Evolutionary conservation across 2,329 filamentous ascomycete species (phyloP), one percentile per base, ranked within the genome.

Genomic region (Cordyceps fumosorosea): DNA sequence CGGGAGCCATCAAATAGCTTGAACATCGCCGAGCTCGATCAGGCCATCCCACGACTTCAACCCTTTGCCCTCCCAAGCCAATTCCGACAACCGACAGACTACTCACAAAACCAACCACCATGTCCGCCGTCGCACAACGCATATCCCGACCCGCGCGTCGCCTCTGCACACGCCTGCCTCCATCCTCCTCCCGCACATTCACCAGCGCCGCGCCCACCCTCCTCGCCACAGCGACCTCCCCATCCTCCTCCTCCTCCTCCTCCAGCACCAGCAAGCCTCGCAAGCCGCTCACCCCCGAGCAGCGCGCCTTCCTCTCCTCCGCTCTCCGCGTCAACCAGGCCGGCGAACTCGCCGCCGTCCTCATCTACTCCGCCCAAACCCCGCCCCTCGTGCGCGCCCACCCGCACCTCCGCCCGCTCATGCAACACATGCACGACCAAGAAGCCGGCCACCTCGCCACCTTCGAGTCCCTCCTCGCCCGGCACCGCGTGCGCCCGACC

Each of bases 381-480:
- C 91, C 93, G 0, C 84, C 88, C n/a, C 78, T 98, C 58, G 81
- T 91, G 62, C 84, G 85, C 66, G 84, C 88, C 5, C 88, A 97
- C 73, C 93, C 95, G 1, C 90, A 96, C 72, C 86, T 99, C 20
- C 88, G 91, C 7, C 89, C 91, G 0, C 78, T 98, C 37, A 96
- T 99, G 91, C 85, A 88, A 69, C 95, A 98, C 81, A 99, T 99
- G 95, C 93, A 96, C 80, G 91, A 95, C 70, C 95, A 99, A 74
- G 95, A 99, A 80, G 91, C 85, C 14, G 89, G 86, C 10, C 95
- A 99, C 75, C 87, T 98, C 68, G 76, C 79, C 4, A 95, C 88
- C 42, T 99, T 98, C 82, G 96, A 96, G 75, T 70, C 80, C 3
- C 82, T 98, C 29, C 80, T 98, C 5, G 86, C 89, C 20, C 89